Evolutionary conservation across 768 basidiomycete species (phyloP).

Genomic region (Rhodocollybia butyracea): DNA sequence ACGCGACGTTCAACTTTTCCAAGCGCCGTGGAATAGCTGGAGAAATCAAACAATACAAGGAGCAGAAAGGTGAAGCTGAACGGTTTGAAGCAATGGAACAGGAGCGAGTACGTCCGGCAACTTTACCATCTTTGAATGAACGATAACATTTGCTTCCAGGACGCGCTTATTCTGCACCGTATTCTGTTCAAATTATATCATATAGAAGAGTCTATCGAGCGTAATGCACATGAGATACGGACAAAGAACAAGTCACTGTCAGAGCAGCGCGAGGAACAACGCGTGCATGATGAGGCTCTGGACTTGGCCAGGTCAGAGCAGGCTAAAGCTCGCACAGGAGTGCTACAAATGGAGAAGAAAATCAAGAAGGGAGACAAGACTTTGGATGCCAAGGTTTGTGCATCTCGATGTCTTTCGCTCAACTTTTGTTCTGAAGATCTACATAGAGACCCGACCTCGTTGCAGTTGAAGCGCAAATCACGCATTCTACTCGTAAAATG

Average conservation of each 20-base stretch:
- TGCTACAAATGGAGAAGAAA: slow-evolving; percentile 81
- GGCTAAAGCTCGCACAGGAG: slow-evolving; percentile 68
- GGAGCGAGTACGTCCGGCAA: slow-evolving; percentile 55
- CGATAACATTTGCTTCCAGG: slow-evolving; percentile 39
- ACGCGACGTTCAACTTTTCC: slow-evolving; percentile 91
- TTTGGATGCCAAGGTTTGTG: slow-evolving; percentile 72
- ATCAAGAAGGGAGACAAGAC: slow-evolving; percentile 92
- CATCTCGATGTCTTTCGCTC: not conserved
- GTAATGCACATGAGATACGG: slow-evolving; percentile 66
- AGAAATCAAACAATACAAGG: slow-evolving; percentile 96
- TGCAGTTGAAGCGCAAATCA: slow-evolving; percentile 81
- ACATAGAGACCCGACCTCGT: slow-evolving; percentile 83
- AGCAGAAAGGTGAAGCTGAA: slow-evolving; percentile 92
- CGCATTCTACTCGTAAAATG: slow-evolving; percentile 77
- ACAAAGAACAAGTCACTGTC: slow-evolving; percentile 70
- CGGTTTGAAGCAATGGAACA: slow-evolving; percentile 76
- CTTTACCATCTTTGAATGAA: slow-evolving; percentile 2
- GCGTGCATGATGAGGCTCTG: slow-evolving; percentile 64
- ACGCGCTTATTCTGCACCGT: slow-evolving; percentile 77
- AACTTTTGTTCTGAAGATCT: not conserved
- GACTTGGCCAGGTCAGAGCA: slow-evolving; percentile 76
- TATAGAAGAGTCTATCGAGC: slow-evolving; percentile 79
- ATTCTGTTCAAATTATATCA: slow-evolving; percentile 88
- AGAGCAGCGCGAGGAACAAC: slow-evolving; percentile 67
- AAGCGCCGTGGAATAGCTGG: slow-evolving; percentile 91